Base-by-base conservation (phyloP, 2,329 filamentous ascomycete genomes). In the Botrytis fragariae region DNA sequence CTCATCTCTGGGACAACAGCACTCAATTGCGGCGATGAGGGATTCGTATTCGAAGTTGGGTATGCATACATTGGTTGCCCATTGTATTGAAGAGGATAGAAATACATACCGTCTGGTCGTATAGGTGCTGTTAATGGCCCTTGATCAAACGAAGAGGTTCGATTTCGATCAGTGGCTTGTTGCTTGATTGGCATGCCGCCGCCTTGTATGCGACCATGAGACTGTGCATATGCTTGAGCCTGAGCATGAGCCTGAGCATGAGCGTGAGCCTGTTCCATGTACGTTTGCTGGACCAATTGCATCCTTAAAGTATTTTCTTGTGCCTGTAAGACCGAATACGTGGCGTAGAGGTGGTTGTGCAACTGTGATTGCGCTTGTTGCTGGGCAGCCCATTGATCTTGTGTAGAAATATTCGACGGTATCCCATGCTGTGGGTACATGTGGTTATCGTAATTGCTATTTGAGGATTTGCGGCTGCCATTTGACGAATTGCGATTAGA, bases 101-200 rank as follows among this genome's bases (percentile, higher is more conserved):
- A 84, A 79, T 87, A 90, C 76, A 89, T 79, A 20, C 91, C 89
- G 16, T 67, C 39, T 1, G 86, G 86, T 16, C 86, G 85, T 5
- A 90, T 79, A 3, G 89, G 87, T 1, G 88, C 87, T n/a, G 85
- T 87, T 54, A 90, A 79, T 8, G 89, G 89, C 29, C 87, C 84
- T 72, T 87, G 89, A 77, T 91, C 89, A 77, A 91, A 88, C 20
- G 89, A 91, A 78, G 87, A 89, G 10, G 88, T 90, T 74, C 89
- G 86, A 54, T 77, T 79, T 67, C 80, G 88, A 87, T 75, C 89
- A 82, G 77, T 88, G 85, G 44, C 82, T 79, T 70, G 85, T 79
- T 73, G 84, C 44, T 79, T 79, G 25, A 75, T 74, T 54, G 76
- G 67, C 73, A 8, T 79, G 72, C 76, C 83, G 80, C 57, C 82